Conservation (phyloP, 2,329 filamentous ascomycete species). For the Diaporthe sp. region DNA sequence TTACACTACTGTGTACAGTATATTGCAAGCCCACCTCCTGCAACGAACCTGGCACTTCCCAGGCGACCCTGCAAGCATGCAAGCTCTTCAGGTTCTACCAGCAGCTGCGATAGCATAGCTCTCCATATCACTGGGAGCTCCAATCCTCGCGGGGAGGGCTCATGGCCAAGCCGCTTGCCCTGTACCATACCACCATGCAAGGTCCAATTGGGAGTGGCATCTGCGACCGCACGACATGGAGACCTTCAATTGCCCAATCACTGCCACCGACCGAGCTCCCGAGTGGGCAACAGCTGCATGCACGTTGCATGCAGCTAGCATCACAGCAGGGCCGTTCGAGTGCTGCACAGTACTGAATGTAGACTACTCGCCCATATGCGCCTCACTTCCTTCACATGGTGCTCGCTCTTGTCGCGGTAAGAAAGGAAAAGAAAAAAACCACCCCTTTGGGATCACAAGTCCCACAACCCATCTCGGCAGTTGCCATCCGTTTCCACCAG, state of each 20-base stretch:
- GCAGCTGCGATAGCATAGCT: neutral
- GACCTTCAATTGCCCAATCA: conserved; percentile 24
- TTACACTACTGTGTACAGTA: conserved; percentile 7
- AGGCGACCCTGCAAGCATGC: neutral
- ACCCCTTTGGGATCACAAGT: conserved; percentile 12
- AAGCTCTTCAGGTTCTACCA: neutral
- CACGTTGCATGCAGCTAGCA: conserved; percentile 32
- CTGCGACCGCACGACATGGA: neutral
- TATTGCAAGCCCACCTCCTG: conserved; percentile 10
- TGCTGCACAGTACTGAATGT: neutral
- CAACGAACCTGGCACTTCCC: neutral
- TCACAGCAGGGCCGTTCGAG: conserved; percentile 16
- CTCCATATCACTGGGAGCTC: neutral
- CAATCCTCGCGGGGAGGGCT: conserved; percentile 4
- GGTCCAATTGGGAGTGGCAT: conserved; percentile 24
- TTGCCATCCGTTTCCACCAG: conserved; percentile 8
- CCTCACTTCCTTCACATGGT: neutral
- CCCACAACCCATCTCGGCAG: conserved; percentile 30
- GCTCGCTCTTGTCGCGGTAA: conserved; percentile 29
- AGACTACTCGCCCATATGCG: neutral
- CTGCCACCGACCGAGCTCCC: conserved; percentile 8
- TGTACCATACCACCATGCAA: neutral
- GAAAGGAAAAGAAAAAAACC: conserved; percentile 7
- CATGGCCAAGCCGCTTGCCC: conserved; percentile 20
- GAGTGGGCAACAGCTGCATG: conserved; percentile 26